These are phyloP conservation scores for Cicer cuneatum DNA, from an alignment of 306 rosid species.

Conservation along the genomic window DNA sequence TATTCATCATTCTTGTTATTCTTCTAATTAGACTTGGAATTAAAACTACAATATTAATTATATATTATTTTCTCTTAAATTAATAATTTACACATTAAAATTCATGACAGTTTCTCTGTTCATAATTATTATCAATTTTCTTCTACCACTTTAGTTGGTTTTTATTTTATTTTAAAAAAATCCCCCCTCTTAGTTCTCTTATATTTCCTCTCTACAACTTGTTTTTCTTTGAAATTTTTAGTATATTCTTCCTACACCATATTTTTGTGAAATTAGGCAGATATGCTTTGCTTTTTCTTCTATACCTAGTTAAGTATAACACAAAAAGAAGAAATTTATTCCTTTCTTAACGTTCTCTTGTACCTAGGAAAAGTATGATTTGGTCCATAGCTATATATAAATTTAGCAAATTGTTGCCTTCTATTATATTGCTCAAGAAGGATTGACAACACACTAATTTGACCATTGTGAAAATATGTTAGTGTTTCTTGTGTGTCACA, in stretches of 20 bases:
- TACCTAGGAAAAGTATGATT: not conserved
- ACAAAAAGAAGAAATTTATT: constrained; percentile 14
- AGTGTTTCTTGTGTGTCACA: no score
- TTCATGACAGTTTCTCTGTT: not conserved
- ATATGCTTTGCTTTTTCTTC: constrained; percentile 38
- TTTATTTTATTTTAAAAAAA: not conserved
- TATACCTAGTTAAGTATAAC: constrained; percentile 15
- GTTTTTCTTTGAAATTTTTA: not conserved
- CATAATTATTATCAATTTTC: not conserved
- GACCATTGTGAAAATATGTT: no score
- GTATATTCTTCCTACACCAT: not conserved
- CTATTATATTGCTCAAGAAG: not conserved
- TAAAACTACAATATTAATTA: not conserved
- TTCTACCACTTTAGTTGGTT: not conserved
- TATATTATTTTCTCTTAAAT: not conserved
- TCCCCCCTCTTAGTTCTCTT: not conserved
- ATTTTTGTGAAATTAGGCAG: constrained; percentile 7
- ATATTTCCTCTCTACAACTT: not conserved
- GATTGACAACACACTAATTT: no score
- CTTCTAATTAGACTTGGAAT: not conserved
- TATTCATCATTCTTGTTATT: not conserved
- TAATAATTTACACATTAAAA: not conserved
- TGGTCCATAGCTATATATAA: not conserved
- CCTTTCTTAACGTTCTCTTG: constrained; percentile 32
- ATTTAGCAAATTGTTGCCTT: not conserved